Conservation (phyloP, 2,329 filamentous ascomycete genomes). For the Mycocentrospora acerina region DNA sequence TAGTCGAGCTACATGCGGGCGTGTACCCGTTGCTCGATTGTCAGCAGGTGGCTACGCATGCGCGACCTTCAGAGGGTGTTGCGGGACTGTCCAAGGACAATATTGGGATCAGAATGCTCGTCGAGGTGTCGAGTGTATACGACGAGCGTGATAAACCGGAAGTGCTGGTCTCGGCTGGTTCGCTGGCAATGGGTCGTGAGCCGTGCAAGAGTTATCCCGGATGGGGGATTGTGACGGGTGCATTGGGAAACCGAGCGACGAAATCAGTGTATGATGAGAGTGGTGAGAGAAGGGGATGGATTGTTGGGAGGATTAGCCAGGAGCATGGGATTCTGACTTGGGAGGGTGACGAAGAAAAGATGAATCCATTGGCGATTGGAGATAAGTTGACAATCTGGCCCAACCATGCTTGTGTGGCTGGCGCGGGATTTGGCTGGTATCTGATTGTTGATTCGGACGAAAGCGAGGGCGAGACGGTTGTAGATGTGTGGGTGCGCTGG, state of each 20-base stretch:
- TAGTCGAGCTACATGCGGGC: conserved; percentile 72
- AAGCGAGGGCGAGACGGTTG: conserved; percentile 54
- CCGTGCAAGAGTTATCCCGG: conserved; percentile 70
- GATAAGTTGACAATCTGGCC: conserved; percentile 73
- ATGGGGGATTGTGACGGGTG: conserved; percentile 69
- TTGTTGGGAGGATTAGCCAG: conserved; percentile 71
- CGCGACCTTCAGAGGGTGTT: conserved; percentile 46
- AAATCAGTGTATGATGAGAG: conserved; percentile 28
- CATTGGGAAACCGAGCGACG: conserved; percentile 43
- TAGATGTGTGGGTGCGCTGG: conserved; percentile 75
- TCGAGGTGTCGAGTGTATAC: conserved; percentile 71
- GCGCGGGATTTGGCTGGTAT: conserved; percentile 71
- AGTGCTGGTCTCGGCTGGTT: conserved; percentile 68
- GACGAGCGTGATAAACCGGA: conserved; percentile 53
- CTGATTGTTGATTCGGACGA: conserved; percentile 67
- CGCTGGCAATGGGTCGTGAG: conserved; percentile 70
- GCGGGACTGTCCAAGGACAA: conserved; percentile 53
- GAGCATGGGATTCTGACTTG: conserved; percentile 75
- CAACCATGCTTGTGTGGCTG: conserved; percentile 79
- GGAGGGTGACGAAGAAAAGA: conserved; percentile 43
- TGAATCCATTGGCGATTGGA: conserved; percentile 57
- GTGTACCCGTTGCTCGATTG: conserved; percentile 76
- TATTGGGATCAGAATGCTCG: conserved; percentile 68
- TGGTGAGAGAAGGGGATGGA: conserved; percentile 54
- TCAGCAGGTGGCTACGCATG: conserved; percentile 75